Conservation (phyloP, 2,329 filamentous ascomycete genomes). For the Cercospora janseana region DNA sequence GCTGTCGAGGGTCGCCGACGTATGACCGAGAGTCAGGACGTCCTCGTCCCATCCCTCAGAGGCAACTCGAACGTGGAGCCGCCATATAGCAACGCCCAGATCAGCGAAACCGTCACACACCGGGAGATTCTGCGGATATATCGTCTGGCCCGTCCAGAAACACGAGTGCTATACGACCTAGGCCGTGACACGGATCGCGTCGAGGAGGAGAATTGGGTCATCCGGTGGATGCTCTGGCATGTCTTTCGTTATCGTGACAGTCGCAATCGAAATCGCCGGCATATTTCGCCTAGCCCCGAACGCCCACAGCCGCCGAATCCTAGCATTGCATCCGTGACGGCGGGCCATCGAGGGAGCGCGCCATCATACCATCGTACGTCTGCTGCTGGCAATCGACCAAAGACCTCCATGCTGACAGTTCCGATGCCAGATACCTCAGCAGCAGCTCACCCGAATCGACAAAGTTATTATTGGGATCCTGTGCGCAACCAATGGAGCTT, state of each 20-base stretch:
- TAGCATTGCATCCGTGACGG: slow-evolving; percentile 18
- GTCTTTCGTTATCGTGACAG: slow-evolving; percentile 50
- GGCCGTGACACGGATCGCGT: slow-evolving; percentile 43
- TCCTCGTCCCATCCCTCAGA: slow-evolving; percentile 41
- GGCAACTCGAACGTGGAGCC: slow-evolving; percentile 33
- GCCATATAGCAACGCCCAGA: slow-evolving; percentile 49
- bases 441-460: slow-evolving; percentile 16
- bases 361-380: slow-evolving; percentile 15
- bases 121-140: slow-evolving; percentile 46
- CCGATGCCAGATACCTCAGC: slow-evolving; percentile 2
- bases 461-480: slow-evolving; percentile 36
- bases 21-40: slow-evolving; percentile 41
- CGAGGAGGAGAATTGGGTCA: slow-evolving; percentile 52
- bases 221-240: slow-evolving; percentile 54
- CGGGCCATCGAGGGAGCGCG: slow-evolving; percentile 5
- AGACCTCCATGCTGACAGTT: neutral
- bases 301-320: slow-evolving; percentile 16
- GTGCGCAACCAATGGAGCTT: slow-evolving; percentile 30
- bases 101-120: slow-evolving; percentile 50
- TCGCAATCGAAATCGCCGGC: slow-evolving; percentile 39
- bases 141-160: slow-evolving; percentile 40
- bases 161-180: slow-evolving; percentile 43
- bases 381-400: slow-evolving; percentile 6
- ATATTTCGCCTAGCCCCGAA: slow-evolving; percentile 28
- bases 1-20: slow-evolving; percentile 44